Evolutionary conservation across 2,329 filamentous ascomycete genomes (phyloP), one percentile per base, ranked within the genome.

Genomic region (Fusarium tanahbumbuense): DNA sequence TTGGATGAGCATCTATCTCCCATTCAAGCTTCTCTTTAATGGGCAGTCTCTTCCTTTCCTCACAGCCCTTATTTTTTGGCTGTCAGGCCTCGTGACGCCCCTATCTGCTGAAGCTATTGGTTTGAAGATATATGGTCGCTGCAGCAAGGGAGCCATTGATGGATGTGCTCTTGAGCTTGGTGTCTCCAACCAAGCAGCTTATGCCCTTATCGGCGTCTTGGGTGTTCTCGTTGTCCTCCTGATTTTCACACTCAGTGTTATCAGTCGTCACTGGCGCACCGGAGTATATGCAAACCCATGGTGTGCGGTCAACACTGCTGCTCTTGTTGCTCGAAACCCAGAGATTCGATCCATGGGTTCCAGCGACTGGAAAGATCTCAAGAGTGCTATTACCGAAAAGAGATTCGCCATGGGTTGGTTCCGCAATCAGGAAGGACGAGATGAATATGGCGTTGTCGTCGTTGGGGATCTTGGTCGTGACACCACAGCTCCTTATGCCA

Each of bases 11-110:
- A 71, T 84, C 10, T 34, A 79, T 1, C 72, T 76, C 1, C 81
- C 82, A 0, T 68, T 81, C n/a, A 64, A 73, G 30, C 75, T 78
- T 1, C 67, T 83, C 1, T 34, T 76, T 3, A 76, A 77, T 30
- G 78, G 79, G 2, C 78, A 82, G 3, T 74, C 79, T 1, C 67
- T 84, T 4, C 70, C 72, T 0, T 73, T 74, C 18, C 16, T 74
- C 4, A 74, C 72, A 0, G 48, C 66, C 8, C 45, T 74, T 0
- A 53, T 58, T 16, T 45, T 67, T 1, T 60, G 65, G 37, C 53
- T 40, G 4, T 74, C 72, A 0, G 53, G 57, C 13, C 6, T 74
- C 3, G 55, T 72, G 10, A 61, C 72, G 1, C 72, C 72, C 1
- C 30, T 74, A 2, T 71, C 72, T 2, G 71, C 61, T 30, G 72